phyloP scores from a whole-genome alignment of 2,329 filamentous ascomycete species.

The Cladosporium colombiae region DNA sequence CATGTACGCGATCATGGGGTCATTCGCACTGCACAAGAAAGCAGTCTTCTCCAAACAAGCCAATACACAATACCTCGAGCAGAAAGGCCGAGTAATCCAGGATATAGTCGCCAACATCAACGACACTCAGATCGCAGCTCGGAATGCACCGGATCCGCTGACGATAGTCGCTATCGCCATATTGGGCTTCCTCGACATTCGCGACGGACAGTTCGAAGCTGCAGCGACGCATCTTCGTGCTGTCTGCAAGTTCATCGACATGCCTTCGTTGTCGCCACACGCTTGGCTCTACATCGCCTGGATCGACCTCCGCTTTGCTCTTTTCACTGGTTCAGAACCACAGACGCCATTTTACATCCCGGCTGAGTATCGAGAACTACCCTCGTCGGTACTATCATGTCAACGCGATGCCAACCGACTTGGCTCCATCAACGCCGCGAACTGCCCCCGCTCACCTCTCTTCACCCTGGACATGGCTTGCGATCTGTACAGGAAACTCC shows the following conservation, averaged over 20 bases:
- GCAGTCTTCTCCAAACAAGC: background rate
- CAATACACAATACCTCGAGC: slow-evolving; percentile 5
- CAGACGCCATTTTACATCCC: slow-evolving; percentile 13
- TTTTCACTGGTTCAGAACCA: slow-evolving; percentile 8
- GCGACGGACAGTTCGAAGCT: slow-evolving; percentile 10
- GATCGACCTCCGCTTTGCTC: slow-evolving; percentile 9
- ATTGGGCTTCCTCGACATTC: slow-evolving; percentile 14
- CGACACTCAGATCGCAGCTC: background rate
- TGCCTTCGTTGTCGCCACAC: slow-evolving; percentile 4
- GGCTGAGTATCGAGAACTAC: slow-evolving; percentile 1
- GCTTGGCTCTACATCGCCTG: slow-evolving; percentile 15
- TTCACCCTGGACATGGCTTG: slow-evolving; percentile 17
- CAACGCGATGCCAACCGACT: slow-evolving; percentile 11
- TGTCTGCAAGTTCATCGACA: slow-evolving; percentile 15
- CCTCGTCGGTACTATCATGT: background rate
- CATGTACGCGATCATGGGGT: slow-evolving; percentile 4
- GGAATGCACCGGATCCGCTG: background rate
- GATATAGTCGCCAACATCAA: slow-evolving; percentile 9
- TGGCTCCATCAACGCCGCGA: slow-evolving; percentile 9
- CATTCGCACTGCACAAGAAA: slow-evolving; percentile 16
- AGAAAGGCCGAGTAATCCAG: slow-evolving; percentile 12
- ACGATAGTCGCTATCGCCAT: slow-evolving; percentile 12
- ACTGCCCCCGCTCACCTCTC: slow-evolving; percentile 10
- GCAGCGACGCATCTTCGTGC: slow-evolving; percentile 12
- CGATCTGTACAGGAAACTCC: slow-evolving; percentile 10